These are phyloP conservation scores for Didymella exigua DNA, from an alignment of 2,329 filamentous ascomycete genomes.

Conservation along the genomic window DNA sequence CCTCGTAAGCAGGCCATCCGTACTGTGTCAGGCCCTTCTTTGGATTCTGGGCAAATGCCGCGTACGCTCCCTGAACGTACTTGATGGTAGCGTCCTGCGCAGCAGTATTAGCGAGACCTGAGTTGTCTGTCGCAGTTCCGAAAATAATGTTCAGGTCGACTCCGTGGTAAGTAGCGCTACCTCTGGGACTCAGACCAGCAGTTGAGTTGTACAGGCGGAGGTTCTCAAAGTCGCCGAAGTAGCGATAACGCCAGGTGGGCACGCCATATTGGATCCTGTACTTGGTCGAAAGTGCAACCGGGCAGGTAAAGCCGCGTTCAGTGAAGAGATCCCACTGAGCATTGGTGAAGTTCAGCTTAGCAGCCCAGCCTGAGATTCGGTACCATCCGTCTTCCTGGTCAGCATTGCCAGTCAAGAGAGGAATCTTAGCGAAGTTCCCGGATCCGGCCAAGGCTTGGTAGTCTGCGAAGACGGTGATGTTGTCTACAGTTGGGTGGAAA, in stretches of 20 bases:
- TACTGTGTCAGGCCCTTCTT: conserved; percentile 34
- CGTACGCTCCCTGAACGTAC: conserved; percentile 44
- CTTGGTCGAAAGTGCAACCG: conserved; percentile 22
- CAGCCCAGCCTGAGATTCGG: conserved; percentile 30
- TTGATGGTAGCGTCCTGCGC: conserved; percentile 37
- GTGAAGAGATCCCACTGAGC: conserved; percentile 34
- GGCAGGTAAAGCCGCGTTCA: conserved; percentile 35
- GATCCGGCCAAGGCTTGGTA: conserved; percentile 31
- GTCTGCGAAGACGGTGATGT: conserved; percentile 37
- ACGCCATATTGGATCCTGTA: conserved; percentile 34
- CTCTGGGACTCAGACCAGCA: conserved; percentile 31
- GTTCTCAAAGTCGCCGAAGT: conserved; percentile 46
- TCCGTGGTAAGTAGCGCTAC: conserved; percentile 47
- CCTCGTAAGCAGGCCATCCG: conserved; percentile 40
- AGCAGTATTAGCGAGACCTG: conserved; percentile 26
- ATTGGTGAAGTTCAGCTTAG: conserved; percentile 28
- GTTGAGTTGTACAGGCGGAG: conserved; percentile 39
- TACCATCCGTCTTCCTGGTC: conserved; percentile 39
- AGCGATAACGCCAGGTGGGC: conserved; percentile 47
- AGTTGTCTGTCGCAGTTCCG: conserved; percentile 37
- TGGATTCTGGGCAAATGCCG: conserved; percentile 45
- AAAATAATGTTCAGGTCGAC: conserved; percentile 46
- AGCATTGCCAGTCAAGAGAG: conserved; percentile 31
- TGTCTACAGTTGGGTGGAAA: conserved; percentile 42
- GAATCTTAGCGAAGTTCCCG: conserved; percentile 33